Percentiles rank a stretch among this genome's conserved stretches.
phyloP scores from a whole-genome alignment of 2,329 filamentous ascomycete species.

The Claviceps maximensis region DNA sequence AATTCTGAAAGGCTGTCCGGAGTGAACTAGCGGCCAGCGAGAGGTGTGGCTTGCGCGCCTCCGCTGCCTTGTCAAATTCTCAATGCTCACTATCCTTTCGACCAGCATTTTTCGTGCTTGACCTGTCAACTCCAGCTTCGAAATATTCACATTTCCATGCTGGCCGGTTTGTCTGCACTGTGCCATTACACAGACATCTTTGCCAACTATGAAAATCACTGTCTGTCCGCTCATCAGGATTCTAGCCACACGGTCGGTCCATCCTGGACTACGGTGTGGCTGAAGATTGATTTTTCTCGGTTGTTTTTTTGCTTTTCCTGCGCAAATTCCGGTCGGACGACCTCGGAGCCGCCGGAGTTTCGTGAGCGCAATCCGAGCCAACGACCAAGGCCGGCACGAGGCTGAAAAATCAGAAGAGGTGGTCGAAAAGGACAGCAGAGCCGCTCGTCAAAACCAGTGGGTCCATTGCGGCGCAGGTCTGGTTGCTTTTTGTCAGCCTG shows the following conservation, averaged over 20 bases:
- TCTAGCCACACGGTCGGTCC: conserved; percentile 7
- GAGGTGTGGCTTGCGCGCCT: conserved; percentile 4
- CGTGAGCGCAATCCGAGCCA: conserved; percentile 1
- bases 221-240: background rate
- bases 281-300: conserved; percentile 6
- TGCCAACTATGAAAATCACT: background rate
- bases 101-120: background rate
- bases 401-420: background rate
- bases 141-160: background rate
- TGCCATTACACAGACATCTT: too few species aligned
- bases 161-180: too few species aligned
- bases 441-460: background rate
- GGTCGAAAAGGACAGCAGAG: background rate
- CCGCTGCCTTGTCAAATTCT: background rate
- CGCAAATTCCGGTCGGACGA: conserved; percentile 9
- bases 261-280: conserved; percentile 6
- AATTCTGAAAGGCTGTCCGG: conserved; percentile 9
- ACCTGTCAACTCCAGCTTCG: background rate
- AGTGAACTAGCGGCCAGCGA: background rate
- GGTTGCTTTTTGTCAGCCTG: background rate
- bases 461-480: conserved; percentile 5
- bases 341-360: conserved; percentile 20
- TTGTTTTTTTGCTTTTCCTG: conserved; percentile 7
- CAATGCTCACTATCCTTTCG: background rate
- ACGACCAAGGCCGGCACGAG: background rate